Conservation (phyloP, 768 basidiomycete genomes). For the Lenzites betulinus region DNA sequence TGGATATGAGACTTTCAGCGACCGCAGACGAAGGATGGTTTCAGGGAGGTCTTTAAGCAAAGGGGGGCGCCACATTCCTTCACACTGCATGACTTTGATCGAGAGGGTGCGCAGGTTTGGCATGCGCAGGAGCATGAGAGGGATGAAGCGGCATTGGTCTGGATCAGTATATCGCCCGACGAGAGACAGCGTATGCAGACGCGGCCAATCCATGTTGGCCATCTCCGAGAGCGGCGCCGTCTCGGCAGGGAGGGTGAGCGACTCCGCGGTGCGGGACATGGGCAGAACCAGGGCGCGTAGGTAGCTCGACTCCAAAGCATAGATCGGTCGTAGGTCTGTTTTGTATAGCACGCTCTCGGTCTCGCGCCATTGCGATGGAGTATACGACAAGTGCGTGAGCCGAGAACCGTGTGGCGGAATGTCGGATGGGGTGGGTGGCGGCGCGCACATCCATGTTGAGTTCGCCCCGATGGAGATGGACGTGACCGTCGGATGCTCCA, state of each 20-base stretch:
- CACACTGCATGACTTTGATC: neutral
- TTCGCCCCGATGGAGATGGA: neutral
- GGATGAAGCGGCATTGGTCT: neutral
- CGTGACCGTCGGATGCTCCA: neutral
- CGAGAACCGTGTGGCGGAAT: neutral
- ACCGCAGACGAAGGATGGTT: neutral
- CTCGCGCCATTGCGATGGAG: neutral
- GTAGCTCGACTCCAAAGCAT: neutral
- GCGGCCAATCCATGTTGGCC: neutral
- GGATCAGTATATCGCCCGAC: neutral
- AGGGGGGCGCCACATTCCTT: neutral
- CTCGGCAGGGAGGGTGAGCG: neutral
- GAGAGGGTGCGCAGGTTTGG: neutral
- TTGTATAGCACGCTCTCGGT: neutral
- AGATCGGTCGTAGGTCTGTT: neutral
- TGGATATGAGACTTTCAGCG: slow-evolving; percentile 1
- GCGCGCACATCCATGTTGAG: neutral
- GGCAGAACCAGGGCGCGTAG: neutral
- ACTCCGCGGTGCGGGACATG: neutral
- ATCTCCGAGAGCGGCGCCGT: neutral
- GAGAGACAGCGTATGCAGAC: neutral
- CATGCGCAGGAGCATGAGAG: neutral
- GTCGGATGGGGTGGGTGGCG: neutral
- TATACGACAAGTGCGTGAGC: neutral
- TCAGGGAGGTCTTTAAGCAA: neutral